Conservation (phyloP, 495 filamentous ascomycete species). For the Aspergillus carlsbadensis region DNA sequence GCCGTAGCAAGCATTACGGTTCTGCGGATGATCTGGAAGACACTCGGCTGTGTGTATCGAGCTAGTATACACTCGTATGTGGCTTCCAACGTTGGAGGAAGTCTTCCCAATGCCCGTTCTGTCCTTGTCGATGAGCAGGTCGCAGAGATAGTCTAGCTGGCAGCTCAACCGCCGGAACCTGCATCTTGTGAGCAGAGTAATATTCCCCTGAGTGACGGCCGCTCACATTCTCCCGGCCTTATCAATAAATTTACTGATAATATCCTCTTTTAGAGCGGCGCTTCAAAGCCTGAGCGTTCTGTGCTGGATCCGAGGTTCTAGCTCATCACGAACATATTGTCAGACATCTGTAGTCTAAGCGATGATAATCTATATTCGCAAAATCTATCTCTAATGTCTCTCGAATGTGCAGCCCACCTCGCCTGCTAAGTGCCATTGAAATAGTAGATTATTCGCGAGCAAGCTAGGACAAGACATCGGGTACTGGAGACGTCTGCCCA, state of each 20-base stretch:
- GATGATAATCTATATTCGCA: too few relatives aligned
- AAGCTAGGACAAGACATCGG: too few relatives aligned
- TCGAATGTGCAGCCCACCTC: too few relatives aligned
- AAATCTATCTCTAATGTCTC: too few relatives aligned
- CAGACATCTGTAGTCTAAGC: neutral
- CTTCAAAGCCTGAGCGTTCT: neutral
- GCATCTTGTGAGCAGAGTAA: too few relatives aligned
- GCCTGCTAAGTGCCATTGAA: too few relatives aligned
- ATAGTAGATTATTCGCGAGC: too few relatives aligned
- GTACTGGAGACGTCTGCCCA: too few relatives aligned
- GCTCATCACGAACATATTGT: neutral
- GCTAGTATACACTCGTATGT: neutral
- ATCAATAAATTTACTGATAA: neutral
- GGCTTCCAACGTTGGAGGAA: neutral
- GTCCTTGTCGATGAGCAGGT: neutral
- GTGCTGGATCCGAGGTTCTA: neutral
- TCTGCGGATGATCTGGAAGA: neutral
- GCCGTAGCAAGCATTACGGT: neutral
- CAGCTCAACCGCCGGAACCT: slow-evolving; percentile 3
- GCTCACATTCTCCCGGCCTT: neutral
- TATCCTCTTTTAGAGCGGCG: neutral
- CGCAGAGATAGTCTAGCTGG: neutral
- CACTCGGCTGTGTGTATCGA: neutral
- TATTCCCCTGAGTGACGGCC: too few relatives aligned
- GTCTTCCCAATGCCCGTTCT: neutral